Conservation (phyloP, 192 early-diverging fungal species). For the Mortierella hygrophila region DNA sequence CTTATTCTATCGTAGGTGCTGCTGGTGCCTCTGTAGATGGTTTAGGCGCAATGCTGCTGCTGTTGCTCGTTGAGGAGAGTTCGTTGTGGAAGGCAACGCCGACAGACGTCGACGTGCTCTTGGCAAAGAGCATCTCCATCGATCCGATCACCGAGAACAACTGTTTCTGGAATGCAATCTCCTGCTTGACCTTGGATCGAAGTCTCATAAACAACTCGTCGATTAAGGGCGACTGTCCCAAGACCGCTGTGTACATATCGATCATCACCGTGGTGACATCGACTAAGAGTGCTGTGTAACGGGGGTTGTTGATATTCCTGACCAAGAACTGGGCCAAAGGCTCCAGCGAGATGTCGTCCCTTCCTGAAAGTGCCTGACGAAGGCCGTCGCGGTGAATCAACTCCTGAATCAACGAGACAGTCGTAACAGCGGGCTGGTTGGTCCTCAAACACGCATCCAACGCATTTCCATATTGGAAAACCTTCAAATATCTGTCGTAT, state of each 20-base stretch:
- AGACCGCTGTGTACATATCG: slow-evolving; percentile 87
- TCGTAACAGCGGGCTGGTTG: slow-evolving; percentile 69
- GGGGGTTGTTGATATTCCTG: slow-evolving; percentile 84
- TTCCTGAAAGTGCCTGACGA: slow-evolving; percentile 80
- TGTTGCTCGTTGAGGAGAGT: slow-evolving; percentile 25
- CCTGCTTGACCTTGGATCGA: slow-evolving; percentile 77
- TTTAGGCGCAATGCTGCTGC: not conserved
- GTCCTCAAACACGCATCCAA: slow-evolving; percentile 85
- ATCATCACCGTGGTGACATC: slow-evolving; percentile 82
- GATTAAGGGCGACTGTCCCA: slow-evolving; percentile 85
- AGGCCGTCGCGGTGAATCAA: slow-evolving; percentile 90
- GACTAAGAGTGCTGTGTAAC: slow-evolving; percentile 81
- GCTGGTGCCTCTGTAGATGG: not conserved
- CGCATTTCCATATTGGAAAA: slow-evolving; percentile 91
- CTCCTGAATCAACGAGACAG: slow-evolving; percentile 89
- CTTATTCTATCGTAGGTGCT: slow-evolving; percentile 8
- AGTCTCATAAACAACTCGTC: slow-evolving; percentile 82
- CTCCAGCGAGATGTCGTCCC: slow-evolving; percentile 90
- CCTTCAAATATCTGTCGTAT: slow-evolving; percentile 88
- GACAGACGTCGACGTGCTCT: slow-evolving; percentile 51
- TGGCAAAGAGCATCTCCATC: slow-evolving; percentile 87
- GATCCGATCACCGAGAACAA: slow-evolving; percentile 84
- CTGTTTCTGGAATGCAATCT: slow-evolving; percentile 85
- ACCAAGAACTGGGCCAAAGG: slow-evolving; percentile 87
- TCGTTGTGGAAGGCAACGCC: slow-evolving; percentile 47